Base-by-base conservation (phyloP, 2,329 filamentous ascomycete species). In the Ascocoryne sarcoides region DNA sequence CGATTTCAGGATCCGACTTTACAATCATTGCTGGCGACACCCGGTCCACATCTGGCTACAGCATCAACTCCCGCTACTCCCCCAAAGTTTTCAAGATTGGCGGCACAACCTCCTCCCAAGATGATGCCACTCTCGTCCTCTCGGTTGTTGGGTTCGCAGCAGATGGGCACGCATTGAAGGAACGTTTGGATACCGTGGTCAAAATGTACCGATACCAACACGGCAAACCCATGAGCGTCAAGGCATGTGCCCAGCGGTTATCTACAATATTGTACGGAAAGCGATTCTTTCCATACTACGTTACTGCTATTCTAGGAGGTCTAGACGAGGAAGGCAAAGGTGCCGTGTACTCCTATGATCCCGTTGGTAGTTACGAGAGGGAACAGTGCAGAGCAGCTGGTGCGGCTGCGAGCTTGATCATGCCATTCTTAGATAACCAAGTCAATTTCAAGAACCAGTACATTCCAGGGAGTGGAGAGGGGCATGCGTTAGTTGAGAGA, bases 391-490 rank as follows among this genome's bases (percentile, higher is more conserved):
- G 90, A 51, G 89, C 92, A 26, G 92, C 86, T 31, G 92, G 92
- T 56, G 89, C 92, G 10, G 89, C 89, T 15, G 83, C 87, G 39
- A 92, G 85, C 58, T 69, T 98, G 64, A 98, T 98, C 66, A 98
- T 95, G 85, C 92, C 92, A 1, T 98, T 98, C 73, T 68, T 98
- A 59, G 92, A 98, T 65, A 98, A 98, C 65, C 93, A 98, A 68
- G 92, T 98, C 70, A 96, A 96, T 70, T 90, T 90, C 73, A 98
- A 95, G 76, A 98, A 98, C 64, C 90, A 95, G 70, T 94, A 95
- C 62, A 73, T 92, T 41, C 88, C 90, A 9, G 85, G 82, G 34
- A 90, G 84, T 55, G 88, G 87, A 42, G 75, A 76, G 45, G 90
- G 90, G 32, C 84, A 95, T 64, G 82, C 80, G 39, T 68, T 95